Evolutionary conservation across 176 grass and related monocot genomes (phyloP), one percentile per base, ranked within the genome.

Genomic region (Eremochloa ophiuroides): DNA sequence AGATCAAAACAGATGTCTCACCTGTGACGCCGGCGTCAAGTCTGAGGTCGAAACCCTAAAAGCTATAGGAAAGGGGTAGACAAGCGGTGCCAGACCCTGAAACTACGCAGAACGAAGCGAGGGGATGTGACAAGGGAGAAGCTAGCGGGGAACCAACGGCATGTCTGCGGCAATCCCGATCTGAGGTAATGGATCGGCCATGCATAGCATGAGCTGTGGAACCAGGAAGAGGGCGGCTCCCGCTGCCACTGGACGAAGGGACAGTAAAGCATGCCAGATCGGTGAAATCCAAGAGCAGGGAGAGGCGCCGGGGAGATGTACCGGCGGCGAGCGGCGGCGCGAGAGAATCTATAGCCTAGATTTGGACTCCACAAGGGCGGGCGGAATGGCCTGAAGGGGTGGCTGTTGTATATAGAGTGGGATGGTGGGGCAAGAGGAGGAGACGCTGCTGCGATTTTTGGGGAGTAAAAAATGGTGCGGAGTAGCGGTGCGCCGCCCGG

Each of bases 41-140:
- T 56, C 66, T 55, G 40, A 41, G 58, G 76, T 87, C 25, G 73
- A 82, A 84, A 81, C 83, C 87, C 87, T 89, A 56, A 23, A 89
- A 17, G 31, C 18, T 62, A 65, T 22, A 26, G 17, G 55, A 38
- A 10, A 10, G 31, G 30, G 76, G 20, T 67, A 67, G 51, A 14
- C 5, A 48, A 33, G 62, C 23, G 20, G 51, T 59, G 14, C 66
- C 29, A 17, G 22, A 46, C 77, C 48, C 74, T 20, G 66, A 55
- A 64, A 10, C 47, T 18, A 37, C 26, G 75, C 59, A 60, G 28
- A 2, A 53, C 0, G 22, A 47, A 26, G 47, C 46, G 47, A 29
- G 16, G 34, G 42, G 22, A 1, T 20, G 42, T 30, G 7, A 0
- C 3, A 62, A 20, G 50, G 79, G 3, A 64, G 4, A 29, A 37